Conservation (phyloP, 2,329 filamentous ascomycete genomes). For the Paracamarosporium sp. region DNA sequence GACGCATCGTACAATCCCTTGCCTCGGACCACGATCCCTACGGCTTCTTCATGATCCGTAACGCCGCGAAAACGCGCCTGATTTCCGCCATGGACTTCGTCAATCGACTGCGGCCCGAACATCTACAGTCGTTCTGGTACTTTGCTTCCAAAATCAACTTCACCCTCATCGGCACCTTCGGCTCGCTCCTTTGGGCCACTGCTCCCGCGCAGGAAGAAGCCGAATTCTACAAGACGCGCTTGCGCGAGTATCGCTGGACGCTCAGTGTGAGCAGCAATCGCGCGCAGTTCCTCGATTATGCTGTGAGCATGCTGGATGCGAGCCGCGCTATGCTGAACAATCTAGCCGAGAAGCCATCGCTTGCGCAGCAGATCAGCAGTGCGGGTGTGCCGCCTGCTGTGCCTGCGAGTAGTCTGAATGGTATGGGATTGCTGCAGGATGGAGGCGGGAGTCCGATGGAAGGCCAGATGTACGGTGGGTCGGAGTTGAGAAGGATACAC, state of each 20-base stretch:
- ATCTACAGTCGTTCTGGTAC: conserved; percentile 92
- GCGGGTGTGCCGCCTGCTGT: conserved; percentile 45
- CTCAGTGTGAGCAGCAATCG: conserved; percentile 83
- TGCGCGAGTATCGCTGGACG: conserved; percentile 94
- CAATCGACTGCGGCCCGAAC: conserved; percentile 84
- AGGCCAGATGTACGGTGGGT: conserved; percentile 35
- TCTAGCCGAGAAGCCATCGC: conserved; percentile 52
- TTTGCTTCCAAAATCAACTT: conserved; percentile 90
- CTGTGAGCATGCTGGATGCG: conserved; percentile 54
- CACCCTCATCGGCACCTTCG: conserved; percentile 92
- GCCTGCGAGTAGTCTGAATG: conserved; percentile 13
- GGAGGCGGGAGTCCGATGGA: conserved; percentile 16
- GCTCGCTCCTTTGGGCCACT: conserved; percentile 86
- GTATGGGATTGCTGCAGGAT: background rate
- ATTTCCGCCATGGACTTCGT: conserved; percentile 98
- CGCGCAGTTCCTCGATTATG: conserved; percentile 57
- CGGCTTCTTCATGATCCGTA: conserved; percentile 89
- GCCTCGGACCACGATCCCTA: conserved; percentile 71
- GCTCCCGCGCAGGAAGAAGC: conserved; percentile 87
- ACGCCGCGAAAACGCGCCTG: conserved; percentile 89
- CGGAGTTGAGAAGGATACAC: conserved; percentile 25
- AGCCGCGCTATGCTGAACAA: conserved; percentile 52
- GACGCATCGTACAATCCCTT: conserved; percentile 86
- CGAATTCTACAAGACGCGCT: conserved; percentile 84
- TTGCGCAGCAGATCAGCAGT: conserved; percentile 46